Conservation (phyloP, 2,329 filamentous ascomycete species). For the Polychaeton citri region DNA sequence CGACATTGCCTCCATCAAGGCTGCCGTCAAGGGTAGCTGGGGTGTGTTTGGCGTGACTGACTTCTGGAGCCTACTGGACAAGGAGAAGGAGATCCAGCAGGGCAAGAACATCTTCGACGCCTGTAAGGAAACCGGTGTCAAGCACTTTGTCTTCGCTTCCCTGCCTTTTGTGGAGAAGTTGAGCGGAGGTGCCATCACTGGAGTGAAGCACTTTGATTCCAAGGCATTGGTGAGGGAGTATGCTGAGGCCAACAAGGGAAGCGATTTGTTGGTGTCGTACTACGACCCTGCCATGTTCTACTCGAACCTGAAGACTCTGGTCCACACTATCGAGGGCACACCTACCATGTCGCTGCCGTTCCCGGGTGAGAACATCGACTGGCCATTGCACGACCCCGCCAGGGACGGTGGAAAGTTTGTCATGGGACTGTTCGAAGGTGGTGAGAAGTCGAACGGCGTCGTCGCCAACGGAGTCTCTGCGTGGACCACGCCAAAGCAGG, state of each 20-base stretch:
- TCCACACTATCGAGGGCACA: constrained; percentile 9
- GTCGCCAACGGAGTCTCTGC: constrained; percentile 12
- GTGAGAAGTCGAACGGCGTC: constrained; percentile 12
- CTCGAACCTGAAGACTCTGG: constrained; percentile 6
- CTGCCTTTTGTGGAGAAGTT: constrained; percentile 15
- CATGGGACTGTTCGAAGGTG: constrained; percentile 15
- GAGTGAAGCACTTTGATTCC: constrained; percentile 25
- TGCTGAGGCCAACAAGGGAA: constrained; percentile 14
- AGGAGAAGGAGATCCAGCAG: constrained; percentile 19
- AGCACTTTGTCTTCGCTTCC: constrained; percentile 27
- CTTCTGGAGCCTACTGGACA: constrained; percentile 30
- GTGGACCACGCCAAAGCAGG: constrained; percentile 17
- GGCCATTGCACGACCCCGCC: constrained; percentile 14
- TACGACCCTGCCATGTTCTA: constrained; percentile 16
- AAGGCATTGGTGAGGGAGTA: constrained; percentile 25
- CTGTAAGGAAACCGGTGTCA: constrained; percentile 15
- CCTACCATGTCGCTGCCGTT: constrained; percentile 13
- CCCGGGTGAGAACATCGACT: constrained; percentile 10
- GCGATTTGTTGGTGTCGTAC: constrained; percentile 11
- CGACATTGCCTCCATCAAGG: constrained; percentile 30
- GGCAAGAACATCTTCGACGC: constrained; percentile 23
- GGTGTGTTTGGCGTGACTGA: constrained; percentile 43
- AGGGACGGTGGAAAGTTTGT: constrained; percentile 18
- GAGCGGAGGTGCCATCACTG: constrained; percentile 17
- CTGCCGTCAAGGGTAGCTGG: constrained; percentile 32